phyloP scores from a whole-genome alignment of 1,139 yeast species.

The Candida albicans region DNA sequence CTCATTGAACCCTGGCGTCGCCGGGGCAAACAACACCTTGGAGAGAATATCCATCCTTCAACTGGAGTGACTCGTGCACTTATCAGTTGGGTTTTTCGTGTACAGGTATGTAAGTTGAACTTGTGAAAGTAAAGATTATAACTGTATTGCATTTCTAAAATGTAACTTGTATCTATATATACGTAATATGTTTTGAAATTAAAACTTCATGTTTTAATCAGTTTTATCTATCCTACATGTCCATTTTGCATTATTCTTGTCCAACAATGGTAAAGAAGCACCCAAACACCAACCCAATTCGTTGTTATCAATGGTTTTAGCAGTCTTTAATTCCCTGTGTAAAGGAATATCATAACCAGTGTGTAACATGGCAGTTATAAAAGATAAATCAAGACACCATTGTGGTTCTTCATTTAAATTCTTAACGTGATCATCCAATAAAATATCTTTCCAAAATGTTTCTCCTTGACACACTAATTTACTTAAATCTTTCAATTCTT shows the following conservation, averaged over 20 bases:
- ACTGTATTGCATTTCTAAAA: no score
- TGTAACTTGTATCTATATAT: no score
- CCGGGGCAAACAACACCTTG: no score
- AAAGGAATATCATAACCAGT: conserved; percentile 95
- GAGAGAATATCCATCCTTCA: no score
- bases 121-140: no score
- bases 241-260: conserved; percentile 64
- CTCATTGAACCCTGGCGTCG: no score
- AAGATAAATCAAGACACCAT: conserved; percentile 91
- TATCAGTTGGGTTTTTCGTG: no score
- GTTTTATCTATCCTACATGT: conserved; percentile 51
- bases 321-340: conserved; percentile 85
- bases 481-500: conserved; percentile 81
- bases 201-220: neutral
- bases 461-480: conserved; percentile 84
- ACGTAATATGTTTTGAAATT: no score
- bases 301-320: conserved; percentile 80
- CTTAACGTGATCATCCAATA: conserved; percentile 62
- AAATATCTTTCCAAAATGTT: conserved; percentile 63
- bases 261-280: conserved; percentile 88
- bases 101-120: no score
- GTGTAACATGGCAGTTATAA: conserved; percentile 85
- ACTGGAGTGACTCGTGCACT: no score
- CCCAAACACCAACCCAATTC: conserved; percentile 99
- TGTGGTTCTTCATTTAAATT: conserved; percentile 76